These are phyloP conservation scores for Xylaria sp. DNA, from an alignment of 2,329 filamentous ascomycete genomes.

Conservation along the genomic window DNA sequence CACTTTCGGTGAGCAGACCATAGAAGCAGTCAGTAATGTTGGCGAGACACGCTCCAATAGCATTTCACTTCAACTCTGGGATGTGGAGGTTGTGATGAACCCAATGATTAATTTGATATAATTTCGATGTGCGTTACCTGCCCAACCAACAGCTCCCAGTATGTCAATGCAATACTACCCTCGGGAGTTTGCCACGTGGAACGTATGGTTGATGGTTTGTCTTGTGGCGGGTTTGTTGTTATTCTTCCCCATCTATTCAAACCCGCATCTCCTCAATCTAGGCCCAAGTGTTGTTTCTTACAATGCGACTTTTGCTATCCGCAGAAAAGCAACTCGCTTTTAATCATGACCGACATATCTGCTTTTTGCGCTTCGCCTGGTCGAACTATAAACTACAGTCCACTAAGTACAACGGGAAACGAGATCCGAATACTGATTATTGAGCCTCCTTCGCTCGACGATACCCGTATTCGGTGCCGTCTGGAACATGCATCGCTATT, in stretches of 20 bases:
- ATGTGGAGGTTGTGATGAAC: neutral
- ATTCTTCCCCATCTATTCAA: slow-evolving; percentile 7
- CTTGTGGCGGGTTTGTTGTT: slow-evolving; percentile 18
- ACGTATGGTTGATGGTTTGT: slow-evolving; percentile 19
- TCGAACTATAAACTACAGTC: slow-evolving; percentile 29
- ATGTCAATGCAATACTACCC: slow-evolving; percentile 17
- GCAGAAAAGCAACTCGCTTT: neutral
- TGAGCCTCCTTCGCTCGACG: slow-evolving; percentile 15
- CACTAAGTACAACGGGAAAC: slow-evolving; percentile 24
- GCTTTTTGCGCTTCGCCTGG: slow-evolving; percentile 25
- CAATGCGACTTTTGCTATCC: neutral
- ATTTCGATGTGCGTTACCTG: neutral
- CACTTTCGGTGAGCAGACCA: neutral
- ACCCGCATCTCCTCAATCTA: slow-evolving; percentile 11
- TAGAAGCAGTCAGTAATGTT: neutral
- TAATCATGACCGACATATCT: slow-evolving; percentile 27
- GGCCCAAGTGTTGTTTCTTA: neutral
- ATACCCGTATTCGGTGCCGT: slow-evolving; percentile 25
- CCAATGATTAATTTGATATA: neutral
- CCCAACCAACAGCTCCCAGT: neutral
- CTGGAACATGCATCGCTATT: slow-evolving; percentile 30
- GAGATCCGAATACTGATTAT: slow-evolving; percentile 35
- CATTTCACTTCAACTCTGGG: neutral
- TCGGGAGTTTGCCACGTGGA: slow-evolving; percentile 31
- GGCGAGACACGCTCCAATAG: neutral